A percentile compares a stretch with the other conserved stretches of the same genome.
phyloP scores from a whole-genome alignment of 23 red algal genomes.

The Cyanidioschyzon merolae region DNA sequence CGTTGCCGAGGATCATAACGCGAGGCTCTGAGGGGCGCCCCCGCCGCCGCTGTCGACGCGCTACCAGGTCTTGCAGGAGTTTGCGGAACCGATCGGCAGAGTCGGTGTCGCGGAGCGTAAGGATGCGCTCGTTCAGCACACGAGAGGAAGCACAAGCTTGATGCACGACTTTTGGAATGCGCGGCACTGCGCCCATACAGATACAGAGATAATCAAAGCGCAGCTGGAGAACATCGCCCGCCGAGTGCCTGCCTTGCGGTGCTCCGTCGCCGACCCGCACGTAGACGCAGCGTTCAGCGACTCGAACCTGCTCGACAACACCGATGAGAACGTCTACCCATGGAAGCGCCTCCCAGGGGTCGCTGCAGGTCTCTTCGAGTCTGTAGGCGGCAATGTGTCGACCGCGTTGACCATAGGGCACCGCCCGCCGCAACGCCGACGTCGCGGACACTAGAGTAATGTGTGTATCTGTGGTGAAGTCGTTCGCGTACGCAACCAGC shows the following conservation, averaged over 20 bases:
- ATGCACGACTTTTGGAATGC: slow-evolving; percentile 24
- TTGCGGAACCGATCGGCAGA: slow-evolving; percentile 24
- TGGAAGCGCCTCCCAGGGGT: background rate
- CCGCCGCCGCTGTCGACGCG: background rate
- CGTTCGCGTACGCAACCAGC: slow-evolving; percentile 8
- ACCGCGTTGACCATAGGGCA: background rate
- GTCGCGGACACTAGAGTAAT: slow-evolving; percentile 21
- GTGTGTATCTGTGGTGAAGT: background rate
- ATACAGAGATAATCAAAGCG: slow-evolving; percentile 35
- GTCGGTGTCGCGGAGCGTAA: slow-evolving; percentile 48
- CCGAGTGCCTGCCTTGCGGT: background rate
- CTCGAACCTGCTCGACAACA: background rate
- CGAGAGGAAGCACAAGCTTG: background rate
- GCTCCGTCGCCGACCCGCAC: background rate
- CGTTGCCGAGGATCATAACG: slow-evolving; percentile 55
- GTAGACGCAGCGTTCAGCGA: slow-evolving; percentile 13
- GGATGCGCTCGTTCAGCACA: background rate
- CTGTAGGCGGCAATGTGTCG: background rate
- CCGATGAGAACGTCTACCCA: slow-evolving; percentile 15
- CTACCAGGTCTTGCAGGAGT: slow-evolving; percentile 3
- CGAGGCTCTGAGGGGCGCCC: background rate
- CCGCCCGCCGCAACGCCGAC: slow-evolving; percentile 1
- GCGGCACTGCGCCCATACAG: slow-evolving; percentile 46
- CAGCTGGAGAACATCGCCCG: slow-evolving; percentile 16
- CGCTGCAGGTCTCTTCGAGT: slow-evolving; percentile 2